Evolutionary conservation across 2,329 filamentous ascomycete species (phyloP).

Genomic region (Venturia asperata): DNA sequence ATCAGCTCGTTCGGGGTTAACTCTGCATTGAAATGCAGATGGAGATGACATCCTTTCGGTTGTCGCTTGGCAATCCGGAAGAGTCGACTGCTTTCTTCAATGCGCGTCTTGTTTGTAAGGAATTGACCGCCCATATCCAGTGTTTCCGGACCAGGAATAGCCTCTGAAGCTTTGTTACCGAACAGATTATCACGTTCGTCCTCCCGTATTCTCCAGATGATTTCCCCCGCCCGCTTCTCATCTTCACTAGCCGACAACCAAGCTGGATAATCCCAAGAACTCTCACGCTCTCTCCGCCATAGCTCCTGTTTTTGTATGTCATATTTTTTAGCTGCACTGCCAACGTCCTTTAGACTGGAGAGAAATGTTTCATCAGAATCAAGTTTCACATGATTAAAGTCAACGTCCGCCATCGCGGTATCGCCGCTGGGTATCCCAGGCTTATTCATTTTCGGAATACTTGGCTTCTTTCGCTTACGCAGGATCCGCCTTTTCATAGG

Average conservation of each 20-base stretch:
- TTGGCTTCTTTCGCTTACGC: slow-evolving; percentile 15
- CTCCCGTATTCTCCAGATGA: slow-evolving; percentile 36
- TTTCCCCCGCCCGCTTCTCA: slow-evolving; percentile 27
- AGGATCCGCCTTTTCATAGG: slow-evolving; percentile 15
- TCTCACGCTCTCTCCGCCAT: slow-evolving; percentile 1
- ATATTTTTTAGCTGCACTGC: neutral
- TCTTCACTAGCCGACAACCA: neutral
- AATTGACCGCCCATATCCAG: slow-evolving; percentile 44
- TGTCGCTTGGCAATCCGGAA: slow-evolving; percentile 51
- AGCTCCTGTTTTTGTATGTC: neutral
- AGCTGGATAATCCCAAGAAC: slow-evolving; percentile 14
- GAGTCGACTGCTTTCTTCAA: slow-evolving; percentile 47
- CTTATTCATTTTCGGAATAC: slow-evolving; percentile 2
- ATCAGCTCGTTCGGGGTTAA: slow-evolving; percentile 55
- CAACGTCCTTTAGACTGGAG: neutral
- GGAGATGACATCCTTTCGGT: slow-evolving; percentile 67
- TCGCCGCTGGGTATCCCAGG: neutral
- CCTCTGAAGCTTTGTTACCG: slow-evolving; percentile 38
- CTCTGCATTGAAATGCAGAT: slow-evolving; percentile 74
- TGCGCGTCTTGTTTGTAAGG: slow-evolving; percentile 38
- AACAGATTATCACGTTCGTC: slow-evolving; percentile 36
- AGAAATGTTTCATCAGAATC: slow-evolving; percentile 5
- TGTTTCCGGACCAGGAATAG: slow-evolving; percentile 32
- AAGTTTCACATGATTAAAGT: neutral
- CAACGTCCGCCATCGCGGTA: neutral